These are phyloP conservation scores for Macrophomina tecta DNA, from an alignment of 2,329 filamentous ascomycete genomes.

Conservation along the genomic window DNA sequence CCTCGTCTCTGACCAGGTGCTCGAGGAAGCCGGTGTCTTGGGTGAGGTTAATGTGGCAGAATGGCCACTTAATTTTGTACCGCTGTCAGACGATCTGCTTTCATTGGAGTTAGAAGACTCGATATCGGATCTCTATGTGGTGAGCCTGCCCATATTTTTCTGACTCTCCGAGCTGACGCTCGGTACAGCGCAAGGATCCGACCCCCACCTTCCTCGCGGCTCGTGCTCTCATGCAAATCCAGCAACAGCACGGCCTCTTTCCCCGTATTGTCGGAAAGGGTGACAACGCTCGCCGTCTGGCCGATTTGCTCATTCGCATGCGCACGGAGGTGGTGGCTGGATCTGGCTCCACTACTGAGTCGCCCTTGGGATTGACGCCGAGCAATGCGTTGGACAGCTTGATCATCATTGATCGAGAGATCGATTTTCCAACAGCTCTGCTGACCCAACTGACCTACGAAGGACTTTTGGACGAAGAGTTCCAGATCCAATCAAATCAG, in stretches of 20 bases:
- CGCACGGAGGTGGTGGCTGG: conserved; percentile 84
- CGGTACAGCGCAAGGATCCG: conserved; percentile 74
- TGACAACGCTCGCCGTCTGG: conserved; percentile 87
- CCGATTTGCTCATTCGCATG: conserved; percentile 88
- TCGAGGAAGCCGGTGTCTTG: conserved; percentile 91
- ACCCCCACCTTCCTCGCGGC: conserved; percentile 89
- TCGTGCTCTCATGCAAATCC: conserved; percentile 91
- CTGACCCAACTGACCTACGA: conserved; percentile 97
- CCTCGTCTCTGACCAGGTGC: conserved; percentile 84
- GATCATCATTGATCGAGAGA: conserved; percentile 93
- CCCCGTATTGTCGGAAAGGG: conserved; percentile 95
- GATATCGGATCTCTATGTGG: conserved; percentile 85
- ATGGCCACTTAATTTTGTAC: conserved; percentile 87
- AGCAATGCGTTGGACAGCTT: conserved; percentile 88
- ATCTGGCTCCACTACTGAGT: conserved; percentile 61
- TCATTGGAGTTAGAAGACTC: conserved; percentile 89
- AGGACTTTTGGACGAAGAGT: conserved; percentile 91
- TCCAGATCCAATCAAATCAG: conserved; percentile 90
- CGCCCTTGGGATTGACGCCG: conserved; percentile 73
- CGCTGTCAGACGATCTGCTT: conserved; percentile 86
- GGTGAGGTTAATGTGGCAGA: conserved; percentile 91
- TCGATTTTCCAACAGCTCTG: conserved; percentile 89
- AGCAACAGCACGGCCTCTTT: conserved; percentile 90
- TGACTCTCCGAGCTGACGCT: conserved; percentile 35
- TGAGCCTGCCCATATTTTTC: conserved; percentile 44